These are phyloP conservation scores for Microstegium vimineum DNA, from an alignment of 176 grass and related monocot genomes.

Conservation along the genomic window DNA sequence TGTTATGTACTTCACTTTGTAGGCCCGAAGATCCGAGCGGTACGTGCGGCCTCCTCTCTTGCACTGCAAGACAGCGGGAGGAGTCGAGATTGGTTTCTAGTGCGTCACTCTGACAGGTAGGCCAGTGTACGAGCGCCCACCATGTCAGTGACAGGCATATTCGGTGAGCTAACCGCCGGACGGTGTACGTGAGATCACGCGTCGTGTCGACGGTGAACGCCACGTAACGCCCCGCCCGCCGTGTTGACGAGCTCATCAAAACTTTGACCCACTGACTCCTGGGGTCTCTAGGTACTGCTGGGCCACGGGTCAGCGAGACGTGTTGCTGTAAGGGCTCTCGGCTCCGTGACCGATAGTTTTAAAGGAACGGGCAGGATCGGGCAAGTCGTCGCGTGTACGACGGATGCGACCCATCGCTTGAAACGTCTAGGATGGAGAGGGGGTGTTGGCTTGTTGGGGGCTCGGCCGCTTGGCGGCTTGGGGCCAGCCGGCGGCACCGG, in stretches of 20 bases:
- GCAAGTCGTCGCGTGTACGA: background rate
- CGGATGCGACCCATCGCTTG: background rate
- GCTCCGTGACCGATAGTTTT: background rate
- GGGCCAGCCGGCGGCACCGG: background rate
- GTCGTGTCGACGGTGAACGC: background rate
- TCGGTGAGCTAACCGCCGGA: background rate
- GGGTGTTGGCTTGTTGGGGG: too few species aligned
- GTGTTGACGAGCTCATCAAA: background rate
- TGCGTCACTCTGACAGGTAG: background rate
- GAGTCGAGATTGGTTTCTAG: background rate
- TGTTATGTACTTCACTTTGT: background rate
- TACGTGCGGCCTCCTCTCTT: slow-evolving; percentile 23
- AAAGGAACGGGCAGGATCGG: background rate
- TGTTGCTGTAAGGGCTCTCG: background rate
- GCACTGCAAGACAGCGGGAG: slow-evolving; percentile 22
- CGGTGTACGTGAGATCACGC: background rate
- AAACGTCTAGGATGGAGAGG: background rate
- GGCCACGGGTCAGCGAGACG: background rate
- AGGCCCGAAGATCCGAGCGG: slow-evolving; percentile 11
- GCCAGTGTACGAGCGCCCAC: rapidly evolving
- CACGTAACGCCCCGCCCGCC: background rate
- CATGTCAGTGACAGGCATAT: background rate
- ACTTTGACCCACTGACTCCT: background rate
- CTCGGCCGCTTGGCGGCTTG: too few species aligned
- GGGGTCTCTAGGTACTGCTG: background rate